Percentiles rank a stretch among this genome's conserved stretches.
Conservation (phyloP, 805 yeast species). For the Ogataea corticis region DNA sequence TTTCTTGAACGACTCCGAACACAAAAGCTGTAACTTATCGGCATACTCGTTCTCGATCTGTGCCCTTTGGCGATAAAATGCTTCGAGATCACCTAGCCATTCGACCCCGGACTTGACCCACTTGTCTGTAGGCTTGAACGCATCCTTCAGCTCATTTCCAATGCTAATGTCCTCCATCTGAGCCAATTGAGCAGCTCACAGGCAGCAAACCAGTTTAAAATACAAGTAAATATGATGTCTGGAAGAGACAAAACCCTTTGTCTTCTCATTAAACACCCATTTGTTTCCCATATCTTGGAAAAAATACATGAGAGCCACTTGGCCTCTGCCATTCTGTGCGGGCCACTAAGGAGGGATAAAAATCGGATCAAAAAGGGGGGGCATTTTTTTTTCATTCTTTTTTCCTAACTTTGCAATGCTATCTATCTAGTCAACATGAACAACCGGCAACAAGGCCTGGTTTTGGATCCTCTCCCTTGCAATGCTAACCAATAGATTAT, state of each 20-base stretch:
- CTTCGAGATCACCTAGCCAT: slow-evolving; percentile 78
- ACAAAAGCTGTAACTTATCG: slow-evolving; percentile 58
- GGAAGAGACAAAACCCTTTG: not conserved
- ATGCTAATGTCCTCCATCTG: slow-evolving; percentile 39
- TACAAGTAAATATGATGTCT: not conserved
- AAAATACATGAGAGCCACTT: slow-evolving; percentile 4
- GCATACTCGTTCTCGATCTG: slow-evolving; percentile 82
- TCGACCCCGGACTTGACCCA: slow-evolving; percentile 77
- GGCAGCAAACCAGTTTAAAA: not conserved
- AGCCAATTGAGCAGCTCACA: not conserved
- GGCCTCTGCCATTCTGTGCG: slow-evolving; percentile 1
- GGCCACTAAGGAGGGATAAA: not conserved
- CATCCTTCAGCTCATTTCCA: slow-evolving; percentile 79
- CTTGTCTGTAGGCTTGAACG: slow-evolving; percentile 70
- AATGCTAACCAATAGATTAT: slow-evolving; percentile 6
- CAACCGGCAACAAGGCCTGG: not conserved
- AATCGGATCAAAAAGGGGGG: not conserved
- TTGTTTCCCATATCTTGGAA: not conserved
- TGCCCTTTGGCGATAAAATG: slow-evolving; percentile 82
- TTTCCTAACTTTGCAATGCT: not conserved
- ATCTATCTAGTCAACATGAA: not conserved
- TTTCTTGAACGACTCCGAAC: slow-evolving; percentile 69
- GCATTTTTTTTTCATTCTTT: not conserved
- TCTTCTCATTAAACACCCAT: not conserved
- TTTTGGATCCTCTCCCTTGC: slow-evolving; percentile 4